These are phyloP conservation scores for Fusarium sp. DNA, from an alignment of 2,329 filamentous ascomycete species.

Conservation along the genomic window DNA sequence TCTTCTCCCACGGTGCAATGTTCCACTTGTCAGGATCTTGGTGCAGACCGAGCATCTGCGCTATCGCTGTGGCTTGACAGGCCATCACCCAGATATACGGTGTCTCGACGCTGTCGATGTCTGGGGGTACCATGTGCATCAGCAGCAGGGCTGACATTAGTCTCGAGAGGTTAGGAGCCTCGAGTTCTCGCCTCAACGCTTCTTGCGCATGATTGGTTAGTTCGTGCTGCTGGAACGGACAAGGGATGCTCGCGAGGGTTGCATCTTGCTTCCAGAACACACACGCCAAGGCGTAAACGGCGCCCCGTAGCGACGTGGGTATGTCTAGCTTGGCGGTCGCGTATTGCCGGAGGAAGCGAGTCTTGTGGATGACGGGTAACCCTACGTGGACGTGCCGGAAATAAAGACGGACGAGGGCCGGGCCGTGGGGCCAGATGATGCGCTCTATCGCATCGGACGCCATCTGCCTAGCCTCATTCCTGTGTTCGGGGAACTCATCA, in stretches of 20 bases:
- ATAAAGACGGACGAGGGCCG: slow-evolving; percentile 53
- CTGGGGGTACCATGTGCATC: slow-evolving; percentile 54
- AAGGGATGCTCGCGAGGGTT: slow-evolving; percentile 37
- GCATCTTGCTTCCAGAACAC: slow-evolving; percentile 52
- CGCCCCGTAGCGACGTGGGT: slow-evolving; percentile 55
- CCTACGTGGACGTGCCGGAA: slow-evolving; percentile 56
- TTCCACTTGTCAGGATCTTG: slow-evolving; percentile 54
- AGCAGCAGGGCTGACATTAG: slow-evolving; percentile 57
- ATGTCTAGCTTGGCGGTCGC: slow-evolving; percentile 48
- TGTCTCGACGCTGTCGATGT: slow-evolving; percentile 56
- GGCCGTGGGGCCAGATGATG: slow-evolving; percentile 51
- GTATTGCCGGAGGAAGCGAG: slow-evolving; percentile 52
- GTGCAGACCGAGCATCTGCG: slow-evolving; percentile 57
- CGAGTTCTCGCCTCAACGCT: slow-evolving; percentile 54
- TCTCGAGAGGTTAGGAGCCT: slow-evolving; percentile 55
- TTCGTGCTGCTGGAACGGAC: slow-evolving; percentile 52
- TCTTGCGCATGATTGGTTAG: slow-evolving; percentile 52
- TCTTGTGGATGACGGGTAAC: slow-evolving; percentile 55
- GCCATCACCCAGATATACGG: slow-evolving; percentile 55
- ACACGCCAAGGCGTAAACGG: slow-evolving; percentile 54
- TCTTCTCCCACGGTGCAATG: slow-evolving; percentile 53
- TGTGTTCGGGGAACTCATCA: slow-evolving; percentile 55
- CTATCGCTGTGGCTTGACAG: slow-evolving; percentile 53
- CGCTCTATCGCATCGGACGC: slow-evolving; percentile 54
- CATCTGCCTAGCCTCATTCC: slow-evolving; percentile 47